These are phyloP conservation scores for Darksidea phi DNA, from an alignment of 495 filamentous ascomycete species.

Conservation along the genomic window DNA sequence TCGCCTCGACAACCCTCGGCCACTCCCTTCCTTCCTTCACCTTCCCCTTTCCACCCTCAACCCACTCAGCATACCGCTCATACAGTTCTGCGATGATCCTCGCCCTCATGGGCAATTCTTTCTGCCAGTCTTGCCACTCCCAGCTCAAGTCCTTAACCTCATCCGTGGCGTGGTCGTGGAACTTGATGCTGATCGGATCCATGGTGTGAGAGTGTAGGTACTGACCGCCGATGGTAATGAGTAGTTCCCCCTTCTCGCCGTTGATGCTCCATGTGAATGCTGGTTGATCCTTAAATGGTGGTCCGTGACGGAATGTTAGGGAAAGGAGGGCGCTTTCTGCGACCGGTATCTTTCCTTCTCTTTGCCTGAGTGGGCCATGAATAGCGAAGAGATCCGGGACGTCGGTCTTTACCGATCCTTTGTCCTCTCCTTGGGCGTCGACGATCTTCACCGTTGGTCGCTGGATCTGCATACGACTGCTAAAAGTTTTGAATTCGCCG, in stretches of 20 bases:
- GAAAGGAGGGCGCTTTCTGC: conserved; percentile 8
- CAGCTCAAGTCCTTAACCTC: conserved; percentile 11
- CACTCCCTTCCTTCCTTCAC: conserved; percentile 7
- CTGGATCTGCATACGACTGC: conserved; percentile 16
- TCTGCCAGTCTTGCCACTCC: conserved; percentile 15
- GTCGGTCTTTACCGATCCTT: background rate
- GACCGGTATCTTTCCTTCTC: background rate
- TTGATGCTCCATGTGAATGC: conserved; percentile 24
- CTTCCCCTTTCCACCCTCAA: conserved; percentile 1
- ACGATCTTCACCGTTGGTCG: conserved; percentile 5
- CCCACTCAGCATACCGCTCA: conserved; percentile 5
- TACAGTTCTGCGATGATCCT: conserved; percentile 7
- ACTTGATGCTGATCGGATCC: conserved; percentile 12
- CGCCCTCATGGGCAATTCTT: conserved; percentile 7
- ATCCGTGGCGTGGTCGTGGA: conserved; percentile 17
- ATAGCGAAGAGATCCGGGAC: conserved; percentile 21
- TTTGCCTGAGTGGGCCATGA: conserved; percentile 6
- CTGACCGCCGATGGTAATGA: background rate
- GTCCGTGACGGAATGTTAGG: conserved; percentile 19
- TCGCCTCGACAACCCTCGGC: conserved; percentile 1
- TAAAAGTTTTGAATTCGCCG: conserved; percentile 6
- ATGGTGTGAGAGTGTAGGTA: background rate
- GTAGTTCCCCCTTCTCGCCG: conserved; percentile 24
- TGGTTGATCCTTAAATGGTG: conserved; percentile 14
- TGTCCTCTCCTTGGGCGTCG: background rate